Conservation (phyloP, 1,139 yeast genomes). For the Groenewaldozyma sp. region DNA sequence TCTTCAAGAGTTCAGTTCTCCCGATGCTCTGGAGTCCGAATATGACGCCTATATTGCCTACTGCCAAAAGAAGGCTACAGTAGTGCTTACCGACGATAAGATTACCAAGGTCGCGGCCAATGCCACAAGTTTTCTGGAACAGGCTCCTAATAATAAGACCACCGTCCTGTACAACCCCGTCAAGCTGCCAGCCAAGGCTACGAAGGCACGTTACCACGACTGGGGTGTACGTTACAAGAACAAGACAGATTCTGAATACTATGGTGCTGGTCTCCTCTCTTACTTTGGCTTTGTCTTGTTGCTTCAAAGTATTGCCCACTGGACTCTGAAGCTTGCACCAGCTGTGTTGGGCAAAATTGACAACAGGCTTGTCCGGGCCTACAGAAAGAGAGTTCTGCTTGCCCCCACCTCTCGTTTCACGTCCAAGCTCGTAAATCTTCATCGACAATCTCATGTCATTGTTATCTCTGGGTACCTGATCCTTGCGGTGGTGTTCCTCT, state of each 20-base stretch:
- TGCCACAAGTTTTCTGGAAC: conserved; percentile 1
- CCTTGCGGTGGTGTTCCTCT: conserved; percentile 33
- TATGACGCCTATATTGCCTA: background rate
- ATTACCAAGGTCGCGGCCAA: background rate
- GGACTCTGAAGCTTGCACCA: conserved; percentile 4
- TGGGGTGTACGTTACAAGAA: background rate
- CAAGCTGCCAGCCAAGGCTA: background rate
- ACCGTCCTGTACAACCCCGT: background rate
- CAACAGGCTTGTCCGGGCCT: conserved; percentile 8
- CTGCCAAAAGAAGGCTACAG: background rate
- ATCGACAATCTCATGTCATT: conserved; percentile 50
- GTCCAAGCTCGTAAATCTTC: conserved; percentile 43
- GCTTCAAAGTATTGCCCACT: conserved; percentile 6
- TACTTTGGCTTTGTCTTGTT: conserved; percentile 8
- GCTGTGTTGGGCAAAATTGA: conserved; percentile 10
- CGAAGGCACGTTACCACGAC: background rate
- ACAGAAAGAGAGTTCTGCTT: conserved; percentile 11
- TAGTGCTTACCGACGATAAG: background rate
- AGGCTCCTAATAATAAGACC: background rate
- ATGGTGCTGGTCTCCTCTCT: conserved; percentile 4
- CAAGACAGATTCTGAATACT: background rate
- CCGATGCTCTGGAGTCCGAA: background rate
- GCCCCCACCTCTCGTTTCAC: conserved; percentile 41
- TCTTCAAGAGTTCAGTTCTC: background rate
- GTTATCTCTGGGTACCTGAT: conserved; percentile 38